Base-by-base conservation (phyloP, 192 early-diverging fungal genomes). In the Coemansia sp. region DNA sequence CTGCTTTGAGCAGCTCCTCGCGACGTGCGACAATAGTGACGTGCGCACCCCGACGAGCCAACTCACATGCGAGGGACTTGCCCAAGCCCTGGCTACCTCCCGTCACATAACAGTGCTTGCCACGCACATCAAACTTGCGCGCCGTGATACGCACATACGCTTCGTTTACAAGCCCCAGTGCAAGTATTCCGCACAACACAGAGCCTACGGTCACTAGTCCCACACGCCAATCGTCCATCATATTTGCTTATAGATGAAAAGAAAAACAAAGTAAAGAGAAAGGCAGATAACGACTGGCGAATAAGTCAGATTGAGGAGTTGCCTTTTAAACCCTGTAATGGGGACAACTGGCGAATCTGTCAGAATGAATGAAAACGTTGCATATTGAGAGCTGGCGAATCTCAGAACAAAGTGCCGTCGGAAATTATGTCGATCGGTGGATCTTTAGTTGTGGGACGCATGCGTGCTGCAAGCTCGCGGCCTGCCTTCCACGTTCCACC, bases 401-500 rank as follows among this genome's bases (percentile, higher is more conserved):
- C 29, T 69, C 80, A 94, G 68, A 94, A 94, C 47, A 94, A 81
- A 3, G 91, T 94, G 10, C 93, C 93, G 45, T 94, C 93, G 29
- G 88, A 89, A 14, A 91, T 82, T 65, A 96, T 89, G 57, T 90
- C 88, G 69, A 98, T 95, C 29, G 95, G 95, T 32, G 95, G 95
- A 19, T 91, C 93, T 65, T 89, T 86, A 19, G 92, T 88, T n/a
- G 86, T 86, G 19, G 87, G 85, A 18, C 95, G 78, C 61, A 86
- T 78, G 41, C 86, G 83, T 18, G 88, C 88, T 37, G 94, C 95
- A 6, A 92, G 81, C 70, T 98, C 95, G 13, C 95, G 84, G 4
- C 95, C 95, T 63, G 88, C 89, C 71, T 93, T 95, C 95, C 95
- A 97, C 6, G 94, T 97, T 0, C 95, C 94, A 57, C 83, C 94